A percentile compares a stretch with the other conserved stretches of the same genome.
phyloP scores from a whole-genome alignment of 306 rosid species.

The Medicago truncatula region MtrunA17r5.0-ANR NC_053045.1:34484001-34484500 shows the following conservation, averaged over 20 bases:
- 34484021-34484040: slow-evolving; percentile 34
- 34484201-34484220: slow-evolving; percentile 21
- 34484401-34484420: slow-evolving; percentile 6
- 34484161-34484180: slow-evolving; percentile 22
- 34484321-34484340: slow-evolving; percentile 33
- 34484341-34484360: slow-evolving; percentile 24
- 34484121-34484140: slow-evolving; percentile 33
- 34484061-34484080: slow-evolving; percentile 45
- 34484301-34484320: slow-evolving; percentile 29
- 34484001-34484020: not conserved
- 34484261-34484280: not conserved
- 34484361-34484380: slow-evolving; percentile 56
- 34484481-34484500: not conserved
- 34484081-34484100: slow-evolving; percentile 49
- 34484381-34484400: slow-evolving; percentile 32
- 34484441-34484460: slow-evolving; percentile 34
- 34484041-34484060: slow-evolving; percentile 33
- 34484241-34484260: slow-evolving; percentile 51
- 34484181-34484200: slow-evolving; percentile 23
- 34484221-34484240: slow-evolving; percentile 38
- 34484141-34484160: not conserved
- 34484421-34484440: slow-evolving; percentile 22
- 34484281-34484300: slow-evolving; percentile 43
- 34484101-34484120: slow-evolving; percentile 26
- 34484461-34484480: slow-evolving; percentile 29